A percentile compares a stretch with the other conserved stretches of the same genome.
These are phyloP conservation scores for Rhododendron vialii DNA, from an alignment of 148 eudicot species.

Conservation along the genomic window DNA sequence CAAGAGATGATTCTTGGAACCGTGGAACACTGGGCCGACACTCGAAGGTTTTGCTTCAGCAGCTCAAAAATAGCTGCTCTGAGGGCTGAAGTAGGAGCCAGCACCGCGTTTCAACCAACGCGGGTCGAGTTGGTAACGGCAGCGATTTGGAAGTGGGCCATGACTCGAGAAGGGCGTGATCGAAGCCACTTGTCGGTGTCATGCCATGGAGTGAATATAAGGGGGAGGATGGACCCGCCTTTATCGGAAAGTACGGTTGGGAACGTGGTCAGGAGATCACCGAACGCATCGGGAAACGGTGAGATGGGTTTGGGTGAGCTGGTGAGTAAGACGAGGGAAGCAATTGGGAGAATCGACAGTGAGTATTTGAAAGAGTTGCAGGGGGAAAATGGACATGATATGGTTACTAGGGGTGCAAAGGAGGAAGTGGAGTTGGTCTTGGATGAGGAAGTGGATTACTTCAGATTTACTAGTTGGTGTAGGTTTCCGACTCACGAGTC, in stretches of 20 bases:
- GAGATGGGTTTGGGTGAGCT: too few relatives aligned
- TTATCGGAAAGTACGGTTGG: slow-evolving; percentile 23
- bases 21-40: neutral
- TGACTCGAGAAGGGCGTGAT: slow-evolving; percentile 4
- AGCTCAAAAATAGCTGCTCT: slow-evolving; percentile 27
- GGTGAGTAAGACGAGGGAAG: too few relatives aligned
- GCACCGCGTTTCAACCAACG: slow-evolving; percentile 10
- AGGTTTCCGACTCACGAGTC: slow-evolving; percentile 29
- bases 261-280: slow-evolving; percentile 20
- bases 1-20: too few relatives aligned
- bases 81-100: neutral
- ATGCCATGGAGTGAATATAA: slow-evolving; percentile 28
- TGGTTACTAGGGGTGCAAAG: neutral
- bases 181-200: slow-evolving; percentile 7
- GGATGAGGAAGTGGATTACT: neutral
- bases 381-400: too few relatives aligned
- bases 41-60: slow-evolving; percentile 30
- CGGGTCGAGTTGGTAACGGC: slow-evolving; percentile 34
- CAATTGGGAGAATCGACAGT: too few relatives aligned
- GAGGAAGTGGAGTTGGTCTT: neutral
- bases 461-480: slow-evolving; percentile 40
- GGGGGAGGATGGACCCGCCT: slow-evolving; percentile 23
- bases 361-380: too few relatives aligned
- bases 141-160: slow-evolving; percentile 28
- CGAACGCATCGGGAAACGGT: neutral